Base-by-base conservation (phyloP, 176 grass and related monocot genomes). In the Carex kokanica region DNA sequence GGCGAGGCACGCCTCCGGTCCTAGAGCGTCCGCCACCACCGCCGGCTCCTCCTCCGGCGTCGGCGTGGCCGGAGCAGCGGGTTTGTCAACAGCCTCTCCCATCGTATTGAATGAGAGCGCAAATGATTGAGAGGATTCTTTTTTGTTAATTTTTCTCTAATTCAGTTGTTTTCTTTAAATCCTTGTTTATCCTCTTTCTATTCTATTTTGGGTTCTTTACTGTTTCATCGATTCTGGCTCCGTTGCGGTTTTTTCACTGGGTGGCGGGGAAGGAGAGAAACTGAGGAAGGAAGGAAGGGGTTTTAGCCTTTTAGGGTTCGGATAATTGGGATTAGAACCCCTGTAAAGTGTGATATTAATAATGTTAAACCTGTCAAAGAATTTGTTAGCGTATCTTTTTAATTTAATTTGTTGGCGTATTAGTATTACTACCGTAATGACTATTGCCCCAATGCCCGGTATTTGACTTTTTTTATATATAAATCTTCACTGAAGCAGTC, bases 71-170 rank as follows among this genome's bases (percentile, higher is more conserved):
- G 79, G 27, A 69, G 65, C 1, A 83, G 89, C 73, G 79, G 88
- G 36, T 83, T 85, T 66, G 57, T 87, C 56, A 62, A 70, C 59
- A 83, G 81, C 84, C 78, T 83, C 79, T 47, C 91, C 78, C 85
- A 64, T 74, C 82, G 63, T 27, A 56, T 62, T 5, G 20, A 45
- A 62, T 16, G 21, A 81, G 58, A 45, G n/a, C 64, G 59, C 32
- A 5, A 80, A 65, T n/a, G 11, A 25, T 15, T 65, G 36, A 10
- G 3, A 8, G 25, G 78, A 60, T 60, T 78, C 12, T 15, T n/a
- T 43, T 81, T 58, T 59, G 51, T 4, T 31, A 53, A 27, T 12
- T 80, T 80, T 40, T 41, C 56, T 60, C 8, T 43, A 72, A 69
- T 69, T 20, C 38, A 23, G 9, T 43, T 12, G 34, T 47, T 45